These are phyloP conservation scores for Xylaria sp. DNA, from an alignment of 2,329 filamentous ascomycete genomes.

Conservation along the genomic window DNA sequence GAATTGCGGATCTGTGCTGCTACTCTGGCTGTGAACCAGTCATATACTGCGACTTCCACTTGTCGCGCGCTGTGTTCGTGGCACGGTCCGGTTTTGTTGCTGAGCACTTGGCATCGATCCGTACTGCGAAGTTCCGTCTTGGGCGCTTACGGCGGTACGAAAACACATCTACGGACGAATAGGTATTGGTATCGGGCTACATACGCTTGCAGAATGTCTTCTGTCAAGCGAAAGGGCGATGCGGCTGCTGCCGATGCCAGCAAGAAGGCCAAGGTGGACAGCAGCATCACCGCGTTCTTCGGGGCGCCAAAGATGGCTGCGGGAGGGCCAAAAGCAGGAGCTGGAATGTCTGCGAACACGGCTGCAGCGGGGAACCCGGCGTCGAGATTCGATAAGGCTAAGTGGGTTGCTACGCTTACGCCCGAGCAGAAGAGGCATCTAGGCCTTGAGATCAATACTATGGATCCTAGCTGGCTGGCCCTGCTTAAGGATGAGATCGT, in stretches of 20 bases:
- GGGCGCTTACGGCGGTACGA: neutral
- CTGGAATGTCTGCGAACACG: slow-evolving; percentile 39
- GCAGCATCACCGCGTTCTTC: slow-evolving; percentile 91
- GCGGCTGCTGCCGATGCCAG: slow-evolving; percentile 65
- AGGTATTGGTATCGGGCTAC: slow-evolving; percentile 12
- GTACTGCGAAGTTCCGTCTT: neutral
- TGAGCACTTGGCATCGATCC: neutral
- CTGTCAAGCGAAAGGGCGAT: slow-evolving; percentile 74
- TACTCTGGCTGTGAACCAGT: neutral
- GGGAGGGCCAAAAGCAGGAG: neutral
- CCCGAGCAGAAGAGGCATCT: slow-evolving; percentile 85
- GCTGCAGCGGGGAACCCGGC: slow-evolving; percentile 45
- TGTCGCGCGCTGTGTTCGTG: neutral
- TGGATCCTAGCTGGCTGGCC: slow-evolving; percentile 91
- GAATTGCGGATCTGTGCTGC: neutral
- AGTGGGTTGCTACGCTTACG: slow-evolving; percentile 85
- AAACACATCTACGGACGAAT: neutral
- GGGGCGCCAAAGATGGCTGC: slow-evolving; percentile 68
- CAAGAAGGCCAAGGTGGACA: slow-evolving; percentile 80
- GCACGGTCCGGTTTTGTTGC: slow-evolving; percentile 8
- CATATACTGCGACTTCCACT: neutral
- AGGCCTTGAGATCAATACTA: slow-evolving; percentile 88
- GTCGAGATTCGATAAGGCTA: slow-evolving; percentile 83
- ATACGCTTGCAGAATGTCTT: slow-evolving; percentile 57
- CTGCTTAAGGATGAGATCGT: slow-evolving; percentile 88